Base-by-base conservation (phyloP, 1,284 basidiomycete genomes). In the Sporisorium graminicola region DNA sequence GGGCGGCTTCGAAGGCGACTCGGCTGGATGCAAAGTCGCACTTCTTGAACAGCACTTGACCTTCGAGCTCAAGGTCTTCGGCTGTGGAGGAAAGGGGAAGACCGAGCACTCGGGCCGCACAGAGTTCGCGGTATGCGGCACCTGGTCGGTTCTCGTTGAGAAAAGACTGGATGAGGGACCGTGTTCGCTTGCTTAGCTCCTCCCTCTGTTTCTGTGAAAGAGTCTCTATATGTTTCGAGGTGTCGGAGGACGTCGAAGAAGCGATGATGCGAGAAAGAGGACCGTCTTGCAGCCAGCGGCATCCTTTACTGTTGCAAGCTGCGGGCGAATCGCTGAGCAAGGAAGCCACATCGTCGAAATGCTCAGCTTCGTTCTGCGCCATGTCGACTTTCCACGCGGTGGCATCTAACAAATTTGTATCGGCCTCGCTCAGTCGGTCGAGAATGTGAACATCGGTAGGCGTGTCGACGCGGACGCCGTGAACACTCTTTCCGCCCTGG, bases 371-470 rank as follows among this genome's bases (percentile, higher is more conserved):
- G 7, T 69, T 44, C 9, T 58, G 50, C 9, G 42, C 43, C 4
- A 75, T 49, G 10, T 64, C 50, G 6, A 60, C 40, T 24, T 67
- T 65, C 78, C 81, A 80, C 2, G 42, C 20, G 2, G 63, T 65
- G 0, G 53, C 59, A 13, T 53, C 43, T 7, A 79, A 22, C 8
- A 76, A 16, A 16, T 63, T 58, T 0, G 47, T 54, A 26, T 78
- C 66, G 6, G 55, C 55, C 13, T 50, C 43, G 13, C 18, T 42
- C 20, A 74, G 53, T 3, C 54, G 37, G 31, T 78, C 72, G 10
- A 85, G 58, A 24, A 85, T 65, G 26, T 71, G 63, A 10, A 85
- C 66, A 43, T 85, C 84, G 18, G 83, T 81, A 3, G 83, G 83
- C 13, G 82, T 83, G 37, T 85, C 83, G 9, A 85, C 72, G 8